Evolutionary conservation across 805 yeast genomes (phyloP).

Genomic region (Yarrowia sp.): DNA sequence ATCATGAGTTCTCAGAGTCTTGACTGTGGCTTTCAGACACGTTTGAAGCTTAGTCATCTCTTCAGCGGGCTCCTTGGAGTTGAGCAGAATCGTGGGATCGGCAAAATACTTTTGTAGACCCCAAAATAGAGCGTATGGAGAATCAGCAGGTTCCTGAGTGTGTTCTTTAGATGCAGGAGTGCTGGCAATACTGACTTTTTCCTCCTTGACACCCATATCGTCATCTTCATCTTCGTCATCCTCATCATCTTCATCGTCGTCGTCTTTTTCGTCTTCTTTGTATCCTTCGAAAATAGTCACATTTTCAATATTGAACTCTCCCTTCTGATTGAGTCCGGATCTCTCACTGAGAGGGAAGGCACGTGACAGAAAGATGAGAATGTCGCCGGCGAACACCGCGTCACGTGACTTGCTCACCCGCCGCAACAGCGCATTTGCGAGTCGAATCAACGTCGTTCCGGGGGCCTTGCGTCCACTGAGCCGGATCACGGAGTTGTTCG

Average conservation of each 20-base stretch:
- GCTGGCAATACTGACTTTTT: constrained; percentile 27
- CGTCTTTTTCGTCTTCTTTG: constrained; percentile 11
- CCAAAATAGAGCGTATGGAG: constrained; percentile 48
- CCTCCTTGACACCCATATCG: background rate
- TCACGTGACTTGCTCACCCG: constrained; percentile 49
- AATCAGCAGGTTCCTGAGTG: background rate
- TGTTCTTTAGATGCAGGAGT: background rate
- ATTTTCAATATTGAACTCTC: constrained; percentile 50
- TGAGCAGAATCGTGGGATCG: constrained; percentile 45
- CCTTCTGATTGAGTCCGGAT: constrained; percentile 51
- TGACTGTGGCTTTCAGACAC: constrained; percentile 42
- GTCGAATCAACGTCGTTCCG: constrained; percentile 50
- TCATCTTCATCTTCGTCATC: constrained; percentile 37
- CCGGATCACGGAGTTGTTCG: constrained; percentile 40
- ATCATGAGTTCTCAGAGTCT: constrained; percentile 40
- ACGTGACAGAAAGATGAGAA: constrained; percentile 49
- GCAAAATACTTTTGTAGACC: constrained; percentile 46
- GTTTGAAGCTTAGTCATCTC: constrained; percentile 19
- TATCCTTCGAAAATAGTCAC: constrained; percentile 45
- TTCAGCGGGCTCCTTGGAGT: constrained; percentile 31
- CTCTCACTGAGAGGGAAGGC: constrained; percentile 51
- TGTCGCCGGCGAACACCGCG: constrained; percentile 49
- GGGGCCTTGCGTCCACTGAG: constrained; percentile 48
- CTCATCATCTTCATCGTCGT: constrained; percentile 26
- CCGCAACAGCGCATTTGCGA: constrained; percentile 49